phyloP scores from a whole-genome alignment of 1,284 basidiomycete genomes.

The Exobasidium cylindrosporum region DNA sequence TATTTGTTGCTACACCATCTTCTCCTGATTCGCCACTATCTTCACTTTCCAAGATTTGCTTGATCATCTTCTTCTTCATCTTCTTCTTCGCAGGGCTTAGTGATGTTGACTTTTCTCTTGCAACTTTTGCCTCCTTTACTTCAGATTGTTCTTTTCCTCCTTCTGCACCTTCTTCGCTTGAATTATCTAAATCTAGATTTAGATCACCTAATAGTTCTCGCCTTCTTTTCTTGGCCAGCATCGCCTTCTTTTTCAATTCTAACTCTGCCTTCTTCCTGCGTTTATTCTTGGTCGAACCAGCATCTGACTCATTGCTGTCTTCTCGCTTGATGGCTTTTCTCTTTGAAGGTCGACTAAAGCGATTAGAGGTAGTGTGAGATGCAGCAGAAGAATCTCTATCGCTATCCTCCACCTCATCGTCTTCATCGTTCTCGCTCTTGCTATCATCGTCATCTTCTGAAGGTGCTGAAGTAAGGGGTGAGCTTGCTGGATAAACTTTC shows the following conservation, averaged over 20 bases:
- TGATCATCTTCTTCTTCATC: slow-evolving; percentile 18
- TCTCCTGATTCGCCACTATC: slow-evolving; percentile 13
- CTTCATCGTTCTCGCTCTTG: slow-evolving; percentile 12
- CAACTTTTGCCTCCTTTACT: slow-evolving; percentile 3
- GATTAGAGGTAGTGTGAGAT: not conserved
- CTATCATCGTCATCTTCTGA: slow-evolving; percentile 10
- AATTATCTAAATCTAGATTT: slow-evolving; percentile 5
- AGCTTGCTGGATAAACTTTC: slow-evolving; percentile 4
- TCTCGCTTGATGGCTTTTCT: slow-evolving; percentile 8
- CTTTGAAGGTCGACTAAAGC: slow-evolving; percentile 7
- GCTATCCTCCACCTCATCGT: slow-evolving; percentile 12
- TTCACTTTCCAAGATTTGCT: slow-evolving; percentile 10
- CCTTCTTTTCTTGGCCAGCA: not conserved
- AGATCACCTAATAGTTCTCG: slow-evolving; percentile 1
- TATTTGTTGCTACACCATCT: not conserved
- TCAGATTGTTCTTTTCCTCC: slow-evolving; percentile 13
- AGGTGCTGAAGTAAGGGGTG: slow-evolving; percentile 16
- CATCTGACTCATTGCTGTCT: not conserved
- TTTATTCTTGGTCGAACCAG: not conserved
- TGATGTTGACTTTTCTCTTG: not conserved
- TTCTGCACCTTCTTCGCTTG: slow-evolving; percentile 8
- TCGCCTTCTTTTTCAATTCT: not conserved
- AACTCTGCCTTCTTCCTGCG: not conserved
- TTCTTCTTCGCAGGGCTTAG: slow-evolving; percentile 13
- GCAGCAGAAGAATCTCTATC: too few relatives aligned